Conservation (phyloP, 1,284 basidiomycete species). For the Puccinia coronata region DNA sequence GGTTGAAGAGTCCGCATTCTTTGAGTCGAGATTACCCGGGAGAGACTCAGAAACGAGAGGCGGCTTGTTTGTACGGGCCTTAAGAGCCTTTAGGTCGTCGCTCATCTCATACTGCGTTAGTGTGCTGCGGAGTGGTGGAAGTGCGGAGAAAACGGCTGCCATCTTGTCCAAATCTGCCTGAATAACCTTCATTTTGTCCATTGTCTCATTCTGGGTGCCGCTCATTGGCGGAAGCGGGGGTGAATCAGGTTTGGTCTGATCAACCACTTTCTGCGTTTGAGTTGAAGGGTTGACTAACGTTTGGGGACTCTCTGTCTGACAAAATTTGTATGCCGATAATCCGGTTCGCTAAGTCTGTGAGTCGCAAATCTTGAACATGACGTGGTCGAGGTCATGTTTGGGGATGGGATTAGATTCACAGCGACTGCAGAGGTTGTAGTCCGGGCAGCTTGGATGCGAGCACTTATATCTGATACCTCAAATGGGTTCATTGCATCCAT, state of each 20-base stretch:
- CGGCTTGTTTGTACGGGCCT: no score
- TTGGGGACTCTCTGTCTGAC: background rate
- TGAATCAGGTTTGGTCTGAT: background rate
- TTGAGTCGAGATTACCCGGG: background rate
- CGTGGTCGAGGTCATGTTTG: conserved; percentile 72
- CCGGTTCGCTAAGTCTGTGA: conserved; percentile 27
- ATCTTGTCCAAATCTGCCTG: no score
- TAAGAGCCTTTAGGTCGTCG: background rate
- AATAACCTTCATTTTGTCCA: no score
- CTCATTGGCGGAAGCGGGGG: background rate
- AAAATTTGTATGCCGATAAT: background rate
- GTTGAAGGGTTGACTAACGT: background rate
- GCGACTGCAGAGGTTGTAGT: conserved; percentile 77
- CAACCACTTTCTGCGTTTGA: background rate
- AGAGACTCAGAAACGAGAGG: no score
- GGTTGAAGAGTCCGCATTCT: background rate
- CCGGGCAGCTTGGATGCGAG: conserved; percentile 74
- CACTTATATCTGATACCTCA: conserved; percentile 67
- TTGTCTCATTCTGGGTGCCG: no score
- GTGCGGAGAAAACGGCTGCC: no score
- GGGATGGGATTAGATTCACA: conserved; percentile 80
- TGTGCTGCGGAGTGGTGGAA: no score
- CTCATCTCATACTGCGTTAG: no score
- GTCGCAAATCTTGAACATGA: conserved; percentile 73
- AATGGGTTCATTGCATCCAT: conserved; percentile 53